phyloP scores from a whole-genome alignment of 2,329 filamentous ascomycete species.

The Onygena corvina region DNA sequence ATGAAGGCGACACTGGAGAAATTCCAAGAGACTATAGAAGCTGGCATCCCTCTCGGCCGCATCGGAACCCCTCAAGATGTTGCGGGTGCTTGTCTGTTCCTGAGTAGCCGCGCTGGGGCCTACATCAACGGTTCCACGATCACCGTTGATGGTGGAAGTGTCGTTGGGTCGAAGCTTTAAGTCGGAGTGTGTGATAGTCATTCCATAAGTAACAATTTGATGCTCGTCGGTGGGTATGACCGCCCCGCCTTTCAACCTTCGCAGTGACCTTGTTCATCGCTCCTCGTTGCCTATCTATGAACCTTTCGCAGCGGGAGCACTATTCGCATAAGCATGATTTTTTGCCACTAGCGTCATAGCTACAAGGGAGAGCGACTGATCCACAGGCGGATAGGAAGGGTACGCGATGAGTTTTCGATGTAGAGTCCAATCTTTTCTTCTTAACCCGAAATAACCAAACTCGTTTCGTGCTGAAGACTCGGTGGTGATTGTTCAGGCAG shows the following conservation, averaged over 20 bases:
- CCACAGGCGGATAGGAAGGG: not conserved
- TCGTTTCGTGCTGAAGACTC: not conserved
- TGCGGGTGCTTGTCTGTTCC: slow-evolving; percentile 58
- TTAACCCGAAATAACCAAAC: not conserved
- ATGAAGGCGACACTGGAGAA: slow-evolving; percentile 42
- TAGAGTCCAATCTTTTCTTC: not conserved
- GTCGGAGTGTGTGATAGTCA: no score
- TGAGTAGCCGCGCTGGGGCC: slow-evolving; percentile 54
- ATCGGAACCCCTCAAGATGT: slow-evolving; percentile 59
- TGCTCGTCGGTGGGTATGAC: not conserved
- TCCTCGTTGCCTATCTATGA: not conserved
- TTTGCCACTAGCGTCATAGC: slow-evolving; percentile 3
- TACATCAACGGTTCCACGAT: slow-evolving; percentile 56
- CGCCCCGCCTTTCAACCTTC: not conserved
- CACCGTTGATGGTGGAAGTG: slow-evolving; percentile 47
- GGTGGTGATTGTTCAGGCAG: no score
- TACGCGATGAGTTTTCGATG: not conserved
- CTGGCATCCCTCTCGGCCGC: slow-evolving; percentile 51
- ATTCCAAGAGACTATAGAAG: slow-evolving; percentile 39
- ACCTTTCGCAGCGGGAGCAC: not conserved
- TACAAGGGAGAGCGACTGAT: not conserved
- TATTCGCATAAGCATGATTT: not conserved
- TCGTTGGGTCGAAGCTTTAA: slow-evolving; percentile 32
- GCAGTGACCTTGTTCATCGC: not conserved
- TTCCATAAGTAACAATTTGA: not conserved